Evolutionary conservation across 176 grass and related monocot genomes (phyloP).

Genomic region (Coix lacrymajobi): DNA sequence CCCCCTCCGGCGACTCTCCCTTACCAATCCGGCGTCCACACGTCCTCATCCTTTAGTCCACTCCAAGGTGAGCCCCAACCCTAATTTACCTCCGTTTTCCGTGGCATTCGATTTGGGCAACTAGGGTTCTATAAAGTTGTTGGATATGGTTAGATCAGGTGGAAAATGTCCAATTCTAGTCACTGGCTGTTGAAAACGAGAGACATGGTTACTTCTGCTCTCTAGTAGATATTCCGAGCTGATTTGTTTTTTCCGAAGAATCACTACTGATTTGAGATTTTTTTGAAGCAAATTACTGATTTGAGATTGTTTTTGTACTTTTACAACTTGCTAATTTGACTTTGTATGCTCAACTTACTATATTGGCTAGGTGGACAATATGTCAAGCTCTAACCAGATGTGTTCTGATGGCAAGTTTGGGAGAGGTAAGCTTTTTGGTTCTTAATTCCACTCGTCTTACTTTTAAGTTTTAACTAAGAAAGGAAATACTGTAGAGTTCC

Average conservation of each 20-base stretch:
- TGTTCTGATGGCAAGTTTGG: slow-evolving; percentile 48
- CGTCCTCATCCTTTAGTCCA: background rate
- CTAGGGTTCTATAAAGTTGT: background rate
- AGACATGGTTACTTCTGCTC: background rate
- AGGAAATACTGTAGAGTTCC: background rate
- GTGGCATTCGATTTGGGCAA: background rate
- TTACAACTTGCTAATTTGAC: background rate
- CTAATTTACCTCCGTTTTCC: background rate
- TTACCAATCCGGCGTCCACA: background rate
- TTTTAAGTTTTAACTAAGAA: background rate
- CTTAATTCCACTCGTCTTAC: slow-evolving; percentile 1
- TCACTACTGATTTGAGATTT: background rate
- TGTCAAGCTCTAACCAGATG: slow-evolving; percentile 43
- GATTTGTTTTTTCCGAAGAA: background rate
- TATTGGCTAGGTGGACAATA: slow-evolving; percentile 14
- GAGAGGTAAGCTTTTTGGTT: slow-evolving; percentile 26
- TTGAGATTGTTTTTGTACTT: background rate
- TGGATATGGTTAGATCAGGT: background rate
- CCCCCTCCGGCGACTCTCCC: background rate
- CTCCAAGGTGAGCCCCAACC: background rate
- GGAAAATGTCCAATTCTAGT: background rate
- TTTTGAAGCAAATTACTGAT: no score
- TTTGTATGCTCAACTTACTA: slow-evolving; percentile 16
- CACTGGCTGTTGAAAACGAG: background rate
- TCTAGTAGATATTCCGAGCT: background rate